Conservation (phyloP, 1,139 yeast species). For the Yamadazyma membranifaciens region DNA sequence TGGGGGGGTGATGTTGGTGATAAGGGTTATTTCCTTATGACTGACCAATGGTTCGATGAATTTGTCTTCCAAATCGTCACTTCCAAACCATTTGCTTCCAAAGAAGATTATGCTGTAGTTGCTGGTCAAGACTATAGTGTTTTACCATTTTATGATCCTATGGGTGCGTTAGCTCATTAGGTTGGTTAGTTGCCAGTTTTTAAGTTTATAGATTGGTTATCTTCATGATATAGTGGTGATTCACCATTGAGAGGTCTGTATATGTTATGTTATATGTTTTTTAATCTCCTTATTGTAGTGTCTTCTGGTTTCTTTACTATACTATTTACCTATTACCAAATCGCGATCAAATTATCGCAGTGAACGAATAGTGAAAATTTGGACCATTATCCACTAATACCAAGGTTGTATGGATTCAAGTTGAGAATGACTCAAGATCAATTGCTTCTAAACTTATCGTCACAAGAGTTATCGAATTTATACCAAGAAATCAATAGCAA, state of each 20-base stretch:
- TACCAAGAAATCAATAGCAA: background rate
- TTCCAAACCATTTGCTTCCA: slow-evolving; percentile 48
- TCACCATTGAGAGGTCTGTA: too few species aligned
- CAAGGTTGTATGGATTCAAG: too few species aligned
- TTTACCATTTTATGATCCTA: slow-evolving; percentile 81
- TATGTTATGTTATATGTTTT: too few species aligned
- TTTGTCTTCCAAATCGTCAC: slow-evolving; percentile 83
- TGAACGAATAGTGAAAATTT: too few species aligned
- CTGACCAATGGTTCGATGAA: slow-evolving; percentile 79
- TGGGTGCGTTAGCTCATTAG: slow-evolving; percentile 72
- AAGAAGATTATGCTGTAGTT: slow-evolving; percentile 45
- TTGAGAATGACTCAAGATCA: background rate
- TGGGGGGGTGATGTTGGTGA: slow-evolving; percentile 80
- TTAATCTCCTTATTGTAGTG: too few species aligned
- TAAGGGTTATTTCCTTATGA: slow-evolving; percentile 77
- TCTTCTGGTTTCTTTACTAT: too few species aligned
- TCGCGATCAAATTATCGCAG: too few species aligned
- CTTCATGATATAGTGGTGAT: too few species aligned
- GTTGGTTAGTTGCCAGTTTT: background rate
- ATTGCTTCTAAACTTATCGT: background rate
- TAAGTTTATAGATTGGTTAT: too few species aligned
- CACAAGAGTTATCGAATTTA: background rate
- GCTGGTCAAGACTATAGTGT: slow-evolving; percentile 52
- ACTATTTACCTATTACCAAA: too few species aligned
- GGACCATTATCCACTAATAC: too few species aligned